Evolutionary conservation across 768 basidiomycete genomes (phyloP).

Genomic region (Pleurotus sapidus): DNA sequence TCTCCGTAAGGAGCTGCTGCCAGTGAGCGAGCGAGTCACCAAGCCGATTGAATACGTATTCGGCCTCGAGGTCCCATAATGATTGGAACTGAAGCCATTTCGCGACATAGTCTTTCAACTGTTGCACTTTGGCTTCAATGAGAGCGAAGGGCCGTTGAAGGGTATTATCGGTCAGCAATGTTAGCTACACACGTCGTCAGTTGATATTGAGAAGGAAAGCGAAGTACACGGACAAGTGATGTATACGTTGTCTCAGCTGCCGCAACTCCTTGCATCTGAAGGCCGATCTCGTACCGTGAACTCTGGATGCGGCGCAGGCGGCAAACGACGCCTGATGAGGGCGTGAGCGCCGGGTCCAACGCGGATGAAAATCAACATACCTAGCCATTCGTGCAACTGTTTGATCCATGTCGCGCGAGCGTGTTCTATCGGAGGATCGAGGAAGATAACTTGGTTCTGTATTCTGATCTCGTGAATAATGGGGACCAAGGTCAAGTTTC

Average conservation of each 20-base stretch:
- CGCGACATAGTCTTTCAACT: conserved; percentile 86
- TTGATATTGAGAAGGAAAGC: background rate
- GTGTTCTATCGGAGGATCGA: conserved; percentile 96
- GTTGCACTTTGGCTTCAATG: conserved; percentile 85
- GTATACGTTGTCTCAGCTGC: conserved; percentile 77
- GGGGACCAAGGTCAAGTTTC: conserved; percentile 74
- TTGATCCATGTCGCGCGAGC: conserved; percentile 88
- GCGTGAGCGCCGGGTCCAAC: background rate
- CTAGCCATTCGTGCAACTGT: conserved; percentile 88
- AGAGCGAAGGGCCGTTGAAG: conserved; percentile 81
- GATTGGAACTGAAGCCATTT: conserved; percentile 99
- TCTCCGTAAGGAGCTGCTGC: conserved; percentile 95
- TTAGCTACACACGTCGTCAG: conserved; percentile 48
- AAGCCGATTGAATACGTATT: conserved; percentile 93
- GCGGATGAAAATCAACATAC: conserved; percentile 29
- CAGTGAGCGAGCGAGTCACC: conserved; percentile 92
- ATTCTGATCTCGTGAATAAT: conserved; percentile 96
- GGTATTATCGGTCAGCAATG: conserved; percentile 67
- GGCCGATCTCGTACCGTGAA: conserved; percentile 94
- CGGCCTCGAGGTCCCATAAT: conserved; percentile 96
- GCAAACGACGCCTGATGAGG: conserved; percentile 73
- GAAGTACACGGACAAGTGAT: conserved; percentile 58
- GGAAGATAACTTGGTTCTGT: conserved; percentile 98
- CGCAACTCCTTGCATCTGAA: conserved; percentile 78
- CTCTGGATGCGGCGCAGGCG: conserved; percentile 85